Evolutionary conservation across 305 asterid genomes (phyloP), one percentile per base, ranked within the genome.

Genomic region (Fraxinus sp.): DNA sequence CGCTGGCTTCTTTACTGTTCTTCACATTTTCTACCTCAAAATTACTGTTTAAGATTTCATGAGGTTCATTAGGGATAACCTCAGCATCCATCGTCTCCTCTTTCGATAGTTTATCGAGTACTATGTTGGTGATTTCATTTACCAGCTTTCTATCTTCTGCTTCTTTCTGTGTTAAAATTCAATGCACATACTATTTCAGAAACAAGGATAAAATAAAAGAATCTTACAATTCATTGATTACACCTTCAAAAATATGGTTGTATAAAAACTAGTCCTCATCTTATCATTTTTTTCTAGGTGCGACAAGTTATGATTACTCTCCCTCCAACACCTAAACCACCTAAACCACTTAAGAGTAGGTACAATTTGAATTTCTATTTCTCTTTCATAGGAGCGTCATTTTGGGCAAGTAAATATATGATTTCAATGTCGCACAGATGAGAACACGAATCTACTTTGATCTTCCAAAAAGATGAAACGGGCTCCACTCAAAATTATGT

Each of bases 121-220:
- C 49, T 26, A 57, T 59, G 44, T 16, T 76, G 83, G 86, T 80
- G 39, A 85, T 79, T 68, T 85, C 84, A 33, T 84, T 84, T 76
- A 71, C 80, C 41, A 37, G 16, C 30, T 62, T 55, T 30, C 75
- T 83, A 37, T 76, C 83, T 83, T 79, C 87, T 79, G 82, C 90
- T 78, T 7, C 83, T 81, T 73, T 81, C 92, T 89, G 88, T 71
- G 66, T 72, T 74, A 77, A 36, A 52, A 77, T 68, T 68, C 36
- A 22, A 22, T 2, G 73, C 35, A 24, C 30, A 10, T 64, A 64
- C n/a, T 64, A 10, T 26, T 64, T 64, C 33, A 64, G 33, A 64
- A 16, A 64, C 13, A 1, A 24, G n/a, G 73, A 64, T 24, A 24
- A 64, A 24, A 64, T 64, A 62, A 8, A 20, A 5, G 71, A 62